Evolutionary conservation across 257 asterid species (phyloP), one percentile per base, ranked within the genome.

Genomic region (Primulina tabacum): DNA sequence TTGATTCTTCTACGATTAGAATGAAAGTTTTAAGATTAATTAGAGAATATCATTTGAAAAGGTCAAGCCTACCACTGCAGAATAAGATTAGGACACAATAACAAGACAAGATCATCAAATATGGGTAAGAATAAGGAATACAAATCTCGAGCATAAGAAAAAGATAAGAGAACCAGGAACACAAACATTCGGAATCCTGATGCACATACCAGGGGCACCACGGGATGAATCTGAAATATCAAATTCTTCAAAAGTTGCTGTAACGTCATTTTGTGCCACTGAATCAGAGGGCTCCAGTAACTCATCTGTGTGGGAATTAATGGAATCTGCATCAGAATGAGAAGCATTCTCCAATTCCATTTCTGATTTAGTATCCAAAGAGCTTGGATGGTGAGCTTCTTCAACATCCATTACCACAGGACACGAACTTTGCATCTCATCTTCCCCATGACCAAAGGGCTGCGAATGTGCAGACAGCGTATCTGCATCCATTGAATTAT

Each of bases 1-100:
- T 80, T 66, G 96, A 80, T 78, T 86, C 97, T 70, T 84, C 96
- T 94, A 95, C 71, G 70, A 73, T 58, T 43, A 73, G 24, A 70
- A 56, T 65, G 33, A 21, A 74, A 34, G 11, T n/a, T 56, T 26
- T 35, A 68, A 68, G 71, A 67, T 2, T 3, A 28, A 63, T 26
- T 8, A 64, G 56, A 57, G 43, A 71, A 62, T 9, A 52, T 67
- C 8, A 53, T 7, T 24, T 50, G 7, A 26, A 21, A 32, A 68
- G 53, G n/a, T 0, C 57, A 47, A 65, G 63, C 26, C 50, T 56
- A 64, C 63, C 50, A 26, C 43, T 26, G 32, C 11, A 55, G 67
- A 32, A 16, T 43, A 52, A 16, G 52, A 71, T 47, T n/a, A 52
- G 29, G 61, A 16, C 1, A 33, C 11, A 33, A 16, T 50, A 50